These are phyloP conservation scores for Annulohypoxylon bovei DNA, from an alignment of 495 filamentous ascomycete genomes.

Conservation along the genomic window DNA sequence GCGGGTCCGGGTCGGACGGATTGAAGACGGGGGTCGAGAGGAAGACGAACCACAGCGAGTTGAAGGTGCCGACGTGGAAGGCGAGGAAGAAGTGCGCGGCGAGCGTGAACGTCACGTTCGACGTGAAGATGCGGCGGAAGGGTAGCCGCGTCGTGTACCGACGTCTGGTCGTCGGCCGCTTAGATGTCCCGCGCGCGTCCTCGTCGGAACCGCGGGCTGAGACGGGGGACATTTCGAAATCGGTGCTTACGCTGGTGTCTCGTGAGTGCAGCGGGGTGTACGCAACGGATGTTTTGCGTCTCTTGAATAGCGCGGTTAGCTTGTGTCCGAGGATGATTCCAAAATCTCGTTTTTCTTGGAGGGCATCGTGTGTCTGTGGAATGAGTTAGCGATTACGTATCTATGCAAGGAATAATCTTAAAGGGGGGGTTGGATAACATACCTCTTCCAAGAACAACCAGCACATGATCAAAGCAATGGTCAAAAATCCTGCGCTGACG, in stretches of 20 bases:
- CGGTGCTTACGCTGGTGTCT: constrained; percentile 34
- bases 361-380: constrained; percentile 61
- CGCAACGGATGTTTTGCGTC: constrained; percentile 26
- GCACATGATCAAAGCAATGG: constrained; percentile 63
- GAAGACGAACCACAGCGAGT: constrained; percentile 85
- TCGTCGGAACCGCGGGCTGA: constrained; percentile 33
- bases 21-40: constrained; percentile 81
- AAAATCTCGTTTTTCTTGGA: constrained; percentile 58
- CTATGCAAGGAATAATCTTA: neutral
- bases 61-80: constrained; percentile 84
- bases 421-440: constrained; percentile 2
- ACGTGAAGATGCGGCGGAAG: constrained; percentile 81
- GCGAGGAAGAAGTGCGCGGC: constrained; percentile 74
- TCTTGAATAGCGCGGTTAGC: constrained; percentile 35
- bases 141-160: constrained; percentile 62
- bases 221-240: constrained; percentile 46
- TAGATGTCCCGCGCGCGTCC: neutral
- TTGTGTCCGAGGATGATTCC: constrained; percentile 55
- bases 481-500: constrained; percentile 73
- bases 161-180: constrained; percentile 17
- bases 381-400: constrained; percentile 19
- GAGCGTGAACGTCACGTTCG: constrained; percentile 74
- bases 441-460: constrained; percentile 78
- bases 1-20: constrained; percentile 44
- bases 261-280: constrained; percentile 43